phyloP scores from a whole-genome alignment of 192 early-diverging fungal genomes.

The Ambispora gerdemannii region DNA sequence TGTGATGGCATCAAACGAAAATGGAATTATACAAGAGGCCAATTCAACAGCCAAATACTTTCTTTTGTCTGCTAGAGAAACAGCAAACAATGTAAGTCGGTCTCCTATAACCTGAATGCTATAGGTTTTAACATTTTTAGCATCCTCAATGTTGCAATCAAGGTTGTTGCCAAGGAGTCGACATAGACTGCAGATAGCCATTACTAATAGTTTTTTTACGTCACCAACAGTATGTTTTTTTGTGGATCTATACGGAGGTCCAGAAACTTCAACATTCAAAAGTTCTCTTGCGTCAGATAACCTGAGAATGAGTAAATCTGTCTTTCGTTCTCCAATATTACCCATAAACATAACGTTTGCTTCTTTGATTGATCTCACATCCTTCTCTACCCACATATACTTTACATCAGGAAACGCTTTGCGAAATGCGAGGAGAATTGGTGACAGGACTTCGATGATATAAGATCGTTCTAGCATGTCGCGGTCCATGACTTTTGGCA shows the following conservation, averaged over 20 bases:
- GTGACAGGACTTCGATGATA: slow-evolving; percentile 9
- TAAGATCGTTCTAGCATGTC: slow-evolving; percentile 19
- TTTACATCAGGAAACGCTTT: slow-evolving; percentile 20
- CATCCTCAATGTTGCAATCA: slow-evolving; percentile 15
- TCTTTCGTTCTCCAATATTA: slow-evolving; percentile 12
- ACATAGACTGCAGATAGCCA: slow-evolving; percentile 24
- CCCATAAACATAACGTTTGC: not conserved
- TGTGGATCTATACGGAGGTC: slow-evolving; percentile 15
- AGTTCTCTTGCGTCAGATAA: slow-evolving; percentile 12
- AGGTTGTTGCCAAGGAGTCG: slow-evolving; percentile 18
- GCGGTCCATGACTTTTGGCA: not conserved
- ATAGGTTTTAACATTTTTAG: slow-evolving; percentile 16
- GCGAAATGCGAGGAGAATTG: slow-evolving; percentile 10
- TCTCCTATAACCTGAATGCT: slow-evolving; percentile 25
- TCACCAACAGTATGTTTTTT: slow-evolving; percentile 17
- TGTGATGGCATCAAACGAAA: not conserved
- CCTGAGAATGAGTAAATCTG: slow-evolving; percentile 12
- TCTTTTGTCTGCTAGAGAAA: slow-evolving; percentile 13
- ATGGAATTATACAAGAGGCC: slow-evolving; percentile 21
- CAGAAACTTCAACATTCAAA: slow-evolving; percentile 22
- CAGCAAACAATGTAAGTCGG: slow-evolving; percentile 22
- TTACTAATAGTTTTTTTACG: slow-evolving; percentile 25
- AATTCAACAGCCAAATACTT: slow-evolving; percentile 25
- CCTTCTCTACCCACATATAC: slow-evolving; percentile 16
- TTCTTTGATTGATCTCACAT: slow-evolving; percentile 20